These are phyloP conservation scores for Metschnikowia hibisci DNA, from an alignment of 805 yeast species.

Conservation along the genomic window DNA sequence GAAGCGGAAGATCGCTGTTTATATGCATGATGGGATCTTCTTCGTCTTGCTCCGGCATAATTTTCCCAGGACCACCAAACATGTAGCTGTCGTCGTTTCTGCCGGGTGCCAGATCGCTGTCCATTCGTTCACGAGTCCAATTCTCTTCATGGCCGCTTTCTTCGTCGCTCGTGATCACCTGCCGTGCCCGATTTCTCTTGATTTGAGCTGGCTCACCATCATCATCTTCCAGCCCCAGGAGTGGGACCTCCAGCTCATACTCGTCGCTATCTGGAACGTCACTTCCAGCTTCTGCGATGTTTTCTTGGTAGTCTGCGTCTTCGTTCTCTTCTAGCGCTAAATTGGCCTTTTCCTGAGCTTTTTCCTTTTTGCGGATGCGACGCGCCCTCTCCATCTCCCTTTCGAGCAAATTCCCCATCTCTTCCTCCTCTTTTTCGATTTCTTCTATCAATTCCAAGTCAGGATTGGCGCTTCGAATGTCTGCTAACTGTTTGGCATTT, in stretches of 20 bases:
- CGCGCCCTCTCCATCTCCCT: constrained; percentile 48
- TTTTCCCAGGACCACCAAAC: constrained; percentile 15
- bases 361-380: constrained; percentile 42
- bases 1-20: constrained; percentile 12
- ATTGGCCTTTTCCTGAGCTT: constrained; percentile 35
- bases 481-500: constrained; percentile 42
- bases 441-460: constrained; percentile 31
- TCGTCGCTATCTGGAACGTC: constrained; percentile 22
- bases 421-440: constrained; percentile 41
- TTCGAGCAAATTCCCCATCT: constrained; percentile 44
- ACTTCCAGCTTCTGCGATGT: constrained; percentile 13
- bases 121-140: no score
- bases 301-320: constrained; percentile 15
- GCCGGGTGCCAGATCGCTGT: constrained; percentile 12
- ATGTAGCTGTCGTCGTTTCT: constrained; percentile 17
- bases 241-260: neutral
- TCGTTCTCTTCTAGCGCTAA: constrained; percentile 22
- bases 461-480: constrained; percentile 18
- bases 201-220: neutral
- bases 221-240: neutral
- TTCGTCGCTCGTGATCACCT: constrained; percentile 13
- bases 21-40: constrained; percentile 17
- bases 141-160: constrained; percentile 3
- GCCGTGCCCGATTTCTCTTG: constrained; percentile 9
- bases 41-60: constrained; percentile 5